phyloP scores from a whole-genome alignment of 257 asterid genomes.

The Scutellaria galericulata region DNA sequence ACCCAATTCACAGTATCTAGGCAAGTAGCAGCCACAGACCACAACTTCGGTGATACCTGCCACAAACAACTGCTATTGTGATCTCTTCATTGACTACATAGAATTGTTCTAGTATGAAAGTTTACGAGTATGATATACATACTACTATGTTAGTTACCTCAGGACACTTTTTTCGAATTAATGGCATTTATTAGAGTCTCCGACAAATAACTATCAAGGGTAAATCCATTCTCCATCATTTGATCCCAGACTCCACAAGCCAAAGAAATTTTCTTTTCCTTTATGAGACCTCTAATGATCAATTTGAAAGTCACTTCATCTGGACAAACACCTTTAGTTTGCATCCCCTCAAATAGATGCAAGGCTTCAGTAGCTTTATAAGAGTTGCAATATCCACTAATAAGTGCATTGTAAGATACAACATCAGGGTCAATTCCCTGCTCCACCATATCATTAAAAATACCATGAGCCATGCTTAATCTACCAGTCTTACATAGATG shows the following conservation, averaged over 20 bases:
- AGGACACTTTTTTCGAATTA: constrained; percentile 47
- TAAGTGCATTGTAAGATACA: constrained; percentile 77
- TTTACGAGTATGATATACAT: constrained; percentile 28
- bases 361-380: constrained; percentile 72
- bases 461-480: constrained; percentile 59
- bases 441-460: constrained; percentile 68
- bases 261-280: constrained; percentile 61
- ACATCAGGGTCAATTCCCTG: constrained; percentile 75
- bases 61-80: constrained; percentile 25
- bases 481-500: constrained; percentile 71
- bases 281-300: constrained; percentile 76
- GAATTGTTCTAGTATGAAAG: not conserved
- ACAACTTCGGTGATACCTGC: not conserved
- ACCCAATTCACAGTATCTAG: constrained; percentile 16
- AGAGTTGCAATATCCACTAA: constrained; percentile 73
- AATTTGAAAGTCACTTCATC: constrained; percentile 82
- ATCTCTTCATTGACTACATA: constrained; percentile 3
- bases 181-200: constrained; percentile 66
- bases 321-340: constrained; percentile 61
- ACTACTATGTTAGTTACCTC: constrained; percentile 38
- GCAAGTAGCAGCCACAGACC: constrained; percentile 29
- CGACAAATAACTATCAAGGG: constrained; percentile 81
- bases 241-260: constrained; percentile 92
- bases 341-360: constrained; percentile 72
- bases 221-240: constrained; percentile 95